These are phyloP conservation scores for Pharus latifolius DNA, from an alignment of 176 grass and related monocot genomes.

Conservation along the genomic window DNA sequence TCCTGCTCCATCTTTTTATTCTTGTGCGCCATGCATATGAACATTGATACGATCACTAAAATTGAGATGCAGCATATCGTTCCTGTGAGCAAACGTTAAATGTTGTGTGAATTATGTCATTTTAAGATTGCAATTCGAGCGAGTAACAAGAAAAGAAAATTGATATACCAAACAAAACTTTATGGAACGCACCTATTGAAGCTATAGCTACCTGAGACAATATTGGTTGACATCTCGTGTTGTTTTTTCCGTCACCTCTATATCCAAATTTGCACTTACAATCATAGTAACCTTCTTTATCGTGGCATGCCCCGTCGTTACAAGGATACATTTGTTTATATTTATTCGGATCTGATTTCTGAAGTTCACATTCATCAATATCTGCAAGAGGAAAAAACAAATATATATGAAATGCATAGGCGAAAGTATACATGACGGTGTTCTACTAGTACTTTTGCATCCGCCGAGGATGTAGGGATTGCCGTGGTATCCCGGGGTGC, in stretches of 20 bases:
- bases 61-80: not conserved
- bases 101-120: too few relatives aligned
- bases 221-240: not conserved
- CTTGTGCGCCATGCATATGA: too few relatives aligned
- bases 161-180: not conserved
- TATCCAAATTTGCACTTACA: not conserved
- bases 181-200: not conserved
- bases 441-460: slow-evolving; percentile 12
- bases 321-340: too few relatives aligned
- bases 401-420: not conserved
- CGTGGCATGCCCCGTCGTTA: not conserved
- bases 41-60: not conserved
- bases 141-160: too few relatives aligned
- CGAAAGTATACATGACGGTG: too few relatives aligned
- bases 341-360: too few relatives aligned
- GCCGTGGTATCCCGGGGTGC: not conserved
- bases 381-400: not conserved
- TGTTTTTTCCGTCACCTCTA: not conserved
- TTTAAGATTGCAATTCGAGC: too few relatives aligned
- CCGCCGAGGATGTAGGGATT: slow-evolving; percentile 1
- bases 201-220: not conserved
- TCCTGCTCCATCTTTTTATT: not conserved
- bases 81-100: not conserved
- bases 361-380: not conserved
- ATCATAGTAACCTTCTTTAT: not conserved